Evolutionary conservation across 106 monocot genomes (phyloP), one percentile per base, ranked within the genome.

Genomic region (Acorus gramineus): DNA sequence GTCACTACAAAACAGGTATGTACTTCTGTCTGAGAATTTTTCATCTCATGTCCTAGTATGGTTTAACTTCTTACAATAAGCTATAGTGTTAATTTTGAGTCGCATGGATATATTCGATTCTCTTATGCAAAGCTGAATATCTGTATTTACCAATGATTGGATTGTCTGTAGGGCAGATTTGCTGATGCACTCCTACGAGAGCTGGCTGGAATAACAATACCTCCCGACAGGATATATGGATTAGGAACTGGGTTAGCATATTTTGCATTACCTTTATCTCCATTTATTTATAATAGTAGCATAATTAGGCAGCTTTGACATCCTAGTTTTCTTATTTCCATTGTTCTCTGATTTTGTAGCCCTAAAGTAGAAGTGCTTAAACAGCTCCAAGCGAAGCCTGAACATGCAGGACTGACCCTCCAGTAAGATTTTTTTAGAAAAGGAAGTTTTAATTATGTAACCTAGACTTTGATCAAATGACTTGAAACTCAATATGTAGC

Each of bases 1-100:
- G 88, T 98, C 61, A 98, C 98, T 13, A 98, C 98, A 60, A 98
- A 98, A 53, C 98, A 98, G 88, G 98, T 85, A 72, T 28, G 28
- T 28, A 28, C 28, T 28, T 28, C 28, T 28, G 28, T 28, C 28
- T 28, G 1, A 28, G 28, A 28, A 28, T 28, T 28, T 28, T 28
- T 28, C 28, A 28, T 28, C 28, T 28, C 1, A 28, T 28, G 28
- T 28, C 28, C 28, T 28, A 28, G 28, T 28, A 28, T 28, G 28
- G 28, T 28, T 28, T 28, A 28, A 28, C 28, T 28, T 28, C 28
- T 28, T 1, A 28, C 28, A 28, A 28, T 28, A 28, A 28, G 28
- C 28, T 28, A 28, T 28, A 28, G 28, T 28, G 28, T 28, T 28
- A 28, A 28, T 28, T 28, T 28, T 28, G 28, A 28, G 28, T 0